These are phyloP conservation scores for Chromosphaera perkinsii DNA, from an alignment of 208 protist genomes.

Conservation along the genomic window DNA sequence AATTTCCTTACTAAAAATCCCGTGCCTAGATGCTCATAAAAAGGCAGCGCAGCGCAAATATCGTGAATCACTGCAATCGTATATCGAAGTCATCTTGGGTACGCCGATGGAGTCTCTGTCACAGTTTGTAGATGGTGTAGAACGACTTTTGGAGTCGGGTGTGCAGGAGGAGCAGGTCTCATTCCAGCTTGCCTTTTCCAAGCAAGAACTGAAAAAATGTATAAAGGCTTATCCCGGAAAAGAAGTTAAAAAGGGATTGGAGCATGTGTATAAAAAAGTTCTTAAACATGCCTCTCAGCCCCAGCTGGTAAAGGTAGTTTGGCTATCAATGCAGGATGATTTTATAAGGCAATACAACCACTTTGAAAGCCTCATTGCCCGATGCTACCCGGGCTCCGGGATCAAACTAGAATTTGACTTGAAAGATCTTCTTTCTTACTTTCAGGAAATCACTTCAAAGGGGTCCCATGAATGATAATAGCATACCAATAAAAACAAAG, in stretches of 20 bases:
- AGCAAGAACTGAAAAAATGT: constrained; percentile 16
- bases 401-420: constrained; percentile 14
- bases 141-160: background rate
- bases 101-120: constrained; percentile 7
- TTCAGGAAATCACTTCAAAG: background rate
- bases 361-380: constrained; percentile 12
- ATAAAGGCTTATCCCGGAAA: constrained; percentile 6
- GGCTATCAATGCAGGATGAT: constrained; percentile 20
- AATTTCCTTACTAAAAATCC: background rate
- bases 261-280: background rate
- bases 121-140: constrained; percentile 17
- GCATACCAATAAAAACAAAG: too few relatives aligned
- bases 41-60: constrained; percentile 1
- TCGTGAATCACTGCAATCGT: background rate
- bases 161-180: background rate
- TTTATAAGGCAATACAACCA: constrained; percentile 13
- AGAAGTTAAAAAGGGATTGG: constrained; percentile 1
- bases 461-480: too few relatives aligned
- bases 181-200: constrained; percentile 6
- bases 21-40: background rate
- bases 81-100: constrained; percentile 4
- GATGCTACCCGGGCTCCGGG: constrained; percentile 6
- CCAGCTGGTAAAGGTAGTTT: constrained; percentile 19
- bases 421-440: constrained; percentile 1
- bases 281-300: constrained; percentile 8